Percentiles rank a stretch among this genome's conserved stretches.
Conservation (phyloP, 1,139 yeast species). For the Suhomyces wounanorum region DNA sequence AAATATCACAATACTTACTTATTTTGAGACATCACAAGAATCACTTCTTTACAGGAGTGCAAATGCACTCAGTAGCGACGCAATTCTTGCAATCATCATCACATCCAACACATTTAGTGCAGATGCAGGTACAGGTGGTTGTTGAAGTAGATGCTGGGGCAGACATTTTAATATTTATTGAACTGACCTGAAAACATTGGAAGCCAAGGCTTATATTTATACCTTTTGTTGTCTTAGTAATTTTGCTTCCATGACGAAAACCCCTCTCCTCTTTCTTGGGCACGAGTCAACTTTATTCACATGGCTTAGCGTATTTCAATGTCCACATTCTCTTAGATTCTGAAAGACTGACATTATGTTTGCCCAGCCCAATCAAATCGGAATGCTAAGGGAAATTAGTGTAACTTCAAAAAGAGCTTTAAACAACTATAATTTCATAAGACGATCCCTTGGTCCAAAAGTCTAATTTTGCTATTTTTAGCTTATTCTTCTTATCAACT, state of each 20-base stretch:
- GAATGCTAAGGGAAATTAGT: too few species aligned
- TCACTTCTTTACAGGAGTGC: slow-evolving; percentile 1
- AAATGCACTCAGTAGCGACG: slow-evolving; percentile 1
- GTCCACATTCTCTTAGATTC: too few species aligned
- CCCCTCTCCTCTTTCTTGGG: too few species aligned
- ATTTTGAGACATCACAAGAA: not conserved
- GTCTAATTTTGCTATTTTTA: too few species aligned
- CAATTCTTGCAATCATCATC: slow-evolving; percentile 2
- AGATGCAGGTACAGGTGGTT: not conserved
- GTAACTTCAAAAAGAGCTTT: too few species aligned
- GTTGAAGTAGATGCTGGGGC: not conserved
- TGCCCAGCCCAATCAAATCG: too few species aligned
- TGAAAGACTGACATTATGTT: too few species aligned
- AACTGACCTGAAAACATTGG: not conserved
- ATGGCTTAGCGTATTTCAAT: too few species aligned
- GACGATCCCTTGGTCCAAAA: too few species aligned
- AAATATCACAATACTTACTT: not conserved
- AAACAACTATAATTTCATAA: too few species aligned
- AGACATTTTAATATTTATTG: not conserved
- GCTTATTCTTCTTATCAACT: too few species aligned
- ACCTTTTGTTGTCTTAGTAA: not conserved
- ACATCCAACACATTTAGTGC: slow-evolving; percentile 3
- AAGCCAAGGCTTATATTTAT: not conserved
- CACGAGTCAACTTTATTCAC: too few species aligned
- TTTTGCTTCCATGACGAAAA: not conserved